phyloP scores from a whole-genome alignment of 2,329 filamentous ascomycete species.

The Leptoxyphium fumago region DNA sequence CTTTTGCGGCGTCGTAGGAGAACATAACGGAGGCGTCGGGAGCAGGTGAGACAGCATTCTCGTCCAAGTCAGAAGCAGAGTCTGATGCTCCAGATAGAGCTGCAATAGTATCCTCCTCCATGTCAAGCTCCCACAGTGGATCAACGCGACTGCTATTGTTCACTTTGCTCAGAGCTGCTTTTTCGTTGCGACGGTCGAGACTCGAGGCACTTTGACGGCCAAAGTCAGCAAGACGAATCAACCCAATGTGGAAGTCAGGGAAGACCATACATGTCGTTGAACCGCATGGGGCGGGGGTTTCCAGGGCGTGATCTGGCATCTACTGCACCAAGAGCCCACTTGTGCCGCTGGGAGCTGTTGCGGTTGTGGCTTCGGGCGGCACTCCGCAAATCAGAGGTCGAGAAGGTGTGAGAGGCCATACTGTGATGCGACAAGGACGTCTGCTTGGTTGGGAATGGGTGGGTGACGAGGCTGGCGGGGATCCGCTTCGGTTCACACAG shows the following conservation, averaged over 20 bases:
- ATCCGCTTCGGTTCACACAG: too few species aligned
- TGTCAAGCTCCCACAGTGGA: conserved; percentile 27
- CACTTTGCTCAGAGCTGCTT: conserved; percentile 17
- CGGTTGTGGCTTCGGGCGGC: conserved; percentile 38
- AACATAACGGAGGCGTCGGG: conserved; percentile 38
- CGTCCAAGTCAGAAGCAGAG: conserved; percentile 29
- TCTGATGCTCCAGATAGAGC: conserved; percentile 15
- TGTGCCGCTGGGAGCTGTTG: conserved; percentile 34
- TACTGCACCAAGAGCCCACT: conserved; percentile 33
- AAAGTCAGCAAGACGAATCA: background rate
- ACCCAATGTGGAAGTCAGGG: background rate
- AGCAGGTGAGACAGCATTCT: conserved; percentile 29
- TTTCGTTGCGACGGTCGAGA: conserved; percentile 13
- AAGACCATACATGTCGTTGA: conserved; percentile 18
- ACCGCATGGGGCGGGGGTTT: conserved; percentile 19
- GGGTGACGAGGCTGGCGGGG: too few species aligned
- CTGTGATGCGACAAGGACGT: too few species aligned
- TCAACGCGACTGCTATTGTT: background rate
- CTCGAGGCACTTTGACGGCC: conserved; percentile 3
- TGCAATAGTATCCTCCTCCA: conserved; percentile 14
- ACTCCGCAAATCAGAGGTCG: conserved; percentile 39
- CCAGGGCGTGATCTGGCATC: conserved; percentile 5
- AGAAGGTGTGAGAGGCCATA: conserved; percentile 23
- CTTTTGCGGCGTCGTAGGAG: conserved; percentile 37
- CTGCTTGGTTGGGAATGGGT: too few species aligned